A percentile compares a stretch with the other conserved stretches of the same genome.
These are phyloP conservation scores for Fusarium illudens DNA, from an alignment of 2,329 filamentous ascomycete genomes.

Conservation along the genomic window DNA sequence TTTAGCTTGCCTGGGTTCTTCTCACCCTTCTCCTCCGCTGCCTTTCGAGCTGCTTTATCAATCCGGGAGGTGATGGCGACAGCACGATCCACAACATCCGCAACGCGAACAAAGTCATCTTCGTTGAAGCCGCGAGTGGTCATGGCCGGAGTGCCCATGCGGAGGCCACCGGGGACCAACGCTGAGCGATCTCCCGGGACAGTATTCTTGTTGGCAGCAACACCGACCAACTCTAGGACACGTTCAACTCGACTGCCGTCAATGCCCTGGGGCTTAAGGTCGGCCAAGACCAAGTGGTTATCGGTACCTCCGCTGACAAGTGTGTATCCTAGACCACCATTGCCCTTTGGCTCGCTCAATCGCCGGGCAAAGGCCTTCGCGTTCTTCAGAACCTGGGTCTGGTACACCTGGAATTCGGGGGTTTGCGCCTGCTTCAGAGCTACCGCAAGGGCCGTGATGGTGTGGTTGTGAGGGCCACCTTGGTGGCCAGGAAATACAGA, in stretches of 20 bases:
- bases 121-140: conserved; percentile 92
- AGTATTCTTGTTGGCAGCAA: conserved; percentile 99
- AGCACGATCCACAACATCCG: conserved; percentile 84
- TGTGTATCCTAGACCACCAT: conserved; percentile 82
- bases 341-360: conserved; percentile 72
- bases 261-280: conserved; percentile 87
- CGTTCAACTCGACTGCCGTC: conserved; percentile 92
- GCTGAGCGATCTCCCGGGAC: conserved; percentile 95
- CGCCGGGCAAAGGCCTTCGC: conserved; percentile 83
- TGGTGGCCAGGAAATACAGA: conserved; percentile 99
- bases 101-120: conserved; percentile 86
- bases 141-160: conserved; percentile 97
- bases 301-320: conserved; percentile 95
- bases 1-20: conserved; percentile 72
- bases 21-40: conserved; percentile 71
- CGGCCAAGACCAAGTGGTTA: conserved; percentile 93
- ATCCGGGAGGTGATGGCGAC: conserved; percentile 81
- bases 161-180: conserved; percentile 88
- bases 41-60: conserved; percentile 75
- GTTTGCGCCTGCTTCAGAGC: conserved; percentile 93
- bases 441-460: conserved; percentile 93
- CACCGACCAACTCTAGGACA: conserved; percentile 89
- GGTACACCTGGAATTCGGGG: conserved; percentile 91
- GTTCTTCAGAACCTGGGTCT: conserved; percentile 88
- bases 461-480: conserved; percentile 98